These are phyloP conservation scores for Sugiyamaella castrensis DNA, from an alignment of 1,139 yeast genomes.

Conservation along the genomic window DNA sequence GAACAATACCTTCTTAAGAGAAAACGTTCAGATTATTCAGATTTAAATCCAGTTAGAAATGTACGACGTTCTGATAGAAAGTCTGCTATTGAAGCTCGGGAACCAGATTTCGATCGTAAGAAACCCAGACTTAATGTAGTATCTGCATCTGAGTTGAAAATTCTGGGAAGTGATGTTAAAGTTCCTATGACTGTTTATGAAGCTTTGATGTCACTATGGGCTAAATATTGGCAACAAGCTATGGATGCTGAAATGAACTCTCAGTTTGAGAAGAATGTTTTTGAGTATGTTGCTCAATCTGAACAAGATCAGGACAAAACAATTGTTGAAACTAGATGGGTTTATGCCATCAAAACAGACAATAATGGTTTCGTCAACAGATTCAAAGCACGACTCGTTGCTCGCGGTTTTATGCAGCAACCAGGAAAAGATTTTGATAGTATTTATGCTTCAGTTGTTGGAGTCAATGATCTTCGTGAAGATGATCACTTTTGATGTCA, in stretches of 20 bases:
- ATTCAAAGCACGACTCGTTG: slow-evolving; percentile 4
- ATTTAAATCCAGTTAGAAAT: too few species aligned
- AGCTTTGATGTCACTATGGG: neutral
- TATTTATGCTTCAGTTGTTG: too few species aligned
- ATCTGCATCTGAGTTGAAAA: neutral
- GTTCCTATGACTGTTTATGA: neutral
- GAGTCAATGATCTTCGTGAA: too few species aligned
- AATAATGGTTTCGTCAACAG: neutral
- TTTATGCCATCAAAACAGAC: neutral
- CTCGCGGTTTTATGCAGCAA: slow-evolving; percentile 1
- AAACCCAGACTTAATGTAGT: too few species aligned
- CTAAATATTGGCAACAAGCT: neutral
- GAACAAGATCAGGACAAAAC: neutral
- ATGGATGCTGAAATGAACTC: slow-evolving; percentile 1
- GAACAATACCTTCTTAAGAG: too few species aligned
- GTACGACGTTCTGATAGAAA: too few species aligned
- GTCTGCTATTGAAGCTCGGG: too few species aligned
- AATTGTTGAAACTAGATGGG: slow-evolving; percentile 1
- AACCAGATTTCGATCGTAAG: too few species aligned
- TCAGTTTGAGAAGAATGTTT: neutral
- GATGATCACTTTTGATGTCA: too few species aligned
- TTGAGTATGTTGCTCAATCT: neutral
- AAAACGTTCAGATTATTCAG: too few species aligned
- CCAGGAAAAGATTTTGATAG: slow-evolving; percentile 1
- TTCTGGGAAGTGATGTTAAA: neutral